Conservation (phyloP, 345 rosid genomes). For the Acer saccharum region DNA sequence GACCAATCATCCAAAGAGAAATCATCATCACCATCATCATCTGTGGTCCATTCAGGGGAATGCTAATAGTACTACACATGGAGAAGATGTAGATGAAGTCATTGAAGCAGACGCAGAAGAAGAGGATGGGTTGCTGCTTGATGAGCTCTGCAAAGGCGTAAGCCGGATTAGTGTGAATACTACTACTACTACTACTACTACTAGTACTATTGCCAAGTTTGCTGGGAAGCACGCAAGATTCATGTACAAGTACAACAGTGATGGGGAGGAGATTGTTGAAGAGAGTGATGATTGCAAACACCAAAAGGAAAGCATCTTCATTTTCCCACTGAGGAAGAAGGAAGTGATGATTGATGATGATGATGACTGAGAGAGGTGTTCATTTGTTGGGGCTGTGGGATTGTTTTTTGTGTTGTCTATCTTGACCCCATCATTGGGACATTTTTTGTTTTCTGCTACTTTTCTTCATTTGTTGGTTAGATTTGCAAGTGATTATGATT, state of each 20-base stretch:
- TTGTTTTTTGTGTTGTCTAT: conserved; percentile 14
- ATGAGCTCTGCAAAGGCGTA: conserved; percentile 55
- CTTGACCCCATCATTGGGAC: conserved; percentile 19
- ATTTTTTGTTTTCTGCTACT: background rate
- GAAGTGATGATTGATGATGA: background rate
- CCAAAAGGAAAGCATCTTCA: conserved; percentile 52
- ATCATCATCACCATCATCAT: background rate
- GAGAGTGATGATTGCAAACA: conserved; percentile 39
- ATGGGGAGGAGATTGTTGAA: conserved; percentile 64
- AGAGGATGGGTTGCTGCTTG: conserved; percentile 34
- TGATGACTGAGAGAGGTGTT: too few species aligned
- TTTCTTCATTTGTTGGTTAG: background rate
- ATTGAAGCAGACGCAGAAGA: conserved; percentile 21
- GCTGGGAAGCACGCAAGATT: conserved; percentile 68
- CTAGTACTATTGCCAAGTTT: conserved; percentile 17
- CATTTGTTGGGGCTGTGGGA: background rate
- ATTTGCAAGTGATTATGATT: too few species aligned
- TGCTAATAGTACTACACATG: conserved; percentile 52
- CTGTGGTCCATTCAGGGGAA: conserved; percentile 76
- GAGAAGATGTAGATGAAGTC: conserved; percentile 42
- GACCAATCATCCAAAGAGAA: conserved; percentile 28
- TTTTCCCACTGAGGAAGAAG: conserved; percentile 34
- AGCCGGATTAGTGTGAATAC: conserved; percentile 38
- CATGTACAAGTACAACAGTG: conserved; percentile 68
- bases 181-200: background rate